Base-by-base conservation (phyloP, 805 yeast species). In the Maudiozyma pseudohumilis region DNA sequence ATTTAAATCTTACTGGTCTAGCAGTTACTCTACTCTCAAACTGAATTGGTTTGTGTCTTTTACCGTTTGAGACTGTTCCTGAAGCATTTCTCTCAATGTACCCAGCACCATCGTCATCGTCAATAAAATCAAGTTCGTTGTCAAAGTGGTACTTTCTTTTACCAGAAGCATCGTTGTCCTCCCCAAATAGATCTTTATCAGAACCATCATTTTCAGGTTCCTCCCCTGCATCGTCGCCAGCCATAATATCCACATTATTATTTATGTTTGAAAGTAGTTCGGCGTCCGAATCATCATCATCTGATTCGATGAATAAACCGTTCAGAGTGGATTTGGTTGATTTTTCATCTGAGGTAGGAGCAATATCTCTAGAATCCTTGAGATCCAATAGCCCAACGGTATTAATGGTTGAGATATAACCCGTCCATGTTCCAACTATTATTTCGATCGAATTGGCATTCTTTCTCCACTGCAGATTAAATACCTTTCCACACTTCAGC, bases 91-190 rank as follows among this genome's bases (percentile, higher is more conserved):
- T 12, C 21, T 36, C 25, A 19, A 52, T 60, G 44, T 68, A 68
- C 1, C 75, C 77, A 11, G 68, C 71, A 6, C 71, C 75, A 35
- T 77, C 85, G 44, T 75, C 86, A 50, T 79, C 87, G 20, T 72
- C 75, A 19, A 74, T 69, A 54, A 75, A 75, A 34, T 72, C 75
- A 33, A 40, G 43, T 28, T 45, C 49, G 34, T 43, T 42, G 20
- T 55, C 70, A 20, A 55, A 68, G 27, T 58, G 65, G 34, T 42
- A 49, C 24, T 42, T 46, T 29, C 53, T 40, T 29, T 49, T 53
- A 7, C 32, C 55, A 20, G 46, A 58, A 4, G 50, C 48, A 13
- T 43, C 42, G 13, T 45, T 48, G 6, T 47, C 56, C 28, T 49
- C 60, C n/a, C 49, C 49, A 29, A 51, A 50, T 13, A 50, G 36